Base-by-base conservation (phyloP, 257 asterid genomes). In the Solanum ahanhuiri region DNA sequence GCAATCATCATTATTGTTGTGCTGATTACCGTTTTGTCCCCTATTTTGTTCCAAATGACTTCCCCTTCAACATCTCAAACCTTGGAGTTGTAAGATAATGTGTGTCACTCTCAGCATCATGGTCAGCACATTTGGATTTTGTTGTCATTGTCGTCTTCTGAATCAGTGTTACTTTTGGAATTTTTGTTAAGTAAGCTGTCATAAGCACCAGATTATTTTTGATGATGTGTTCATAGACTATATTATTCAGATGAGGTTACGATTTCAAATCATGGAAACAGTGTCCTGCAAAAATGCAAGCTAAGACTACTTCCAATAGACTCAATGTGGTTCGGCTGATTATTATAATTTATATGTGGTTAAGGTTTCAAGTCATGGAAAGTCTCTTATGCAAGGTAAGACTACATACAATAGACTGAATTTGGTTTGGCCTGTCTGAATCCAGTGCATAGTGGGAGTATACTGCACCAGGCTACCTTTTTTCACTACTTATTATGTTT, bases 401-500 rank as follows among this genome's bases (percentile, higher is more conserved):
- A 75, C 82, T 75, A 12, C 31, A 1, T 12, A 23, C n/a, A 76
- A 41, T 76, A 43, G n/a, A 43, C 37, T 25, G 17, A 45, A 15
- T 45, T 28, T 43, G 39, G 84, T 79, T 28, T 9, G 25, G 17
- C 3, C 39, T 58, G 12, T 48, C 84, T 48, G 84, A 17, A 79
- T 33, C 28, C 66, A 25, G 66, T 79, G 39, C 25, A 28, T 79
- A 45, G 84, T 9, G 18, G 66, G 41, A 79, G 84, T 48, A 15
- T 25, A 48, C 66, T 79, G 66, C 84, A 79, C 41, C 18, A 15
- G 84, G 18, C 41, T 15, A 17, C 84, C 28, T 4, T 28, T 45
- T 79, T 81, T 69, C 85, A 77, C 39, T 60, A 84, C 81, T 82
- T 87, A 37, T 73, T 84, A 48, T 81, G 64, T 85, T 30, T 30